Conservation (phyloP, 2,329 filamentous ascomycete genomes). For the Botrytis galanthina region DNA sequence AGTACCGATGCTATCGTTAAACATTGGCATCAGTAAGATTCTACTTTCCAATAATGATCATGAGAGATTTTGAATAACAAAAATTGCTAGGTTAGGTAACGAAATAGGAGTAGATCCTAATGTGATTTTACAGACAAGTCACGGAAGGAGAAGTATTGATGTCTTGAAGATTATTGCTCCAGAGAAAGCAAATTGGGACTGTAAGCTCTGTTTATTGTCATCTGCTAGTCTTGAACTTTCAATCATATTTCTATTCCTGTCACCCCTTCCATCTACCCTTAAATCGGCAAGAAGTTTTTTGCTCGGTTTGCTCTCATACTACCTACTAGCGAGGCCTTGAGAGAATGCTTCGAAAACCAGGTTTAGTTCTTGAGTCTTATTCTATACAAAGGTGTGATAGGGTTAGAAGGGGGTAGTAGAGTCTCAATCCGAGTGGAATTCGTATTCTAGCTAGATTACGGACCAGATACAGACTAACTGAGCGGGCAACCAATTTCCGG, state of each 20-base stretch:
- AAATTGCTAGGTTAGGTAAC: constrained; percentile 62
- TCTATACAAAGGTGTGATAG: rapidly evolving
- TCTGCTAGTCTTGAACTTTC: neutral
- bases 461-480: rapidly evolving
- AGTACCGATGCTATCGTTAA: constrained; percentile 74
- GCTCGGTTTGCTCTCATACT: neutral
- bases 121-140: constrained; percentile 83
- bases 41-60: neutral
- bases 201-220: constrained; percentile 51
- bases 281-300: neutral
- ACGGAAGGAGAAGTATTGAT: constrained; percentile 88
- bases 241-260: neutral
- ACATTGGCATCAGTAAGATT: constrained; percentile 61
- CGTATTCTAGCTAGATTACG: neutral
- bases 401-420: neutral
- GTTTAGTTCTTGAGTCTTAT: neutral
- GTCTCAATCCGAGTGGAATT: neutral
- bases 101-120: constrained; percentile 84
- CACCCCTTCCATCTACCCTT: neutral
- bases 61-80: neutral
- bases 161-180: constrained; percentile 75
- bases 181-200: constrained; percentile 88
- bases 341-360: neutral
- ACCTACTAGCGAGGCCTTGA: neutral
- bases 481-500: rapidly evolving